Base-by-base conservation (phyloP, 768 basidiomycete species). In the Amanita inopinata region DNA sequence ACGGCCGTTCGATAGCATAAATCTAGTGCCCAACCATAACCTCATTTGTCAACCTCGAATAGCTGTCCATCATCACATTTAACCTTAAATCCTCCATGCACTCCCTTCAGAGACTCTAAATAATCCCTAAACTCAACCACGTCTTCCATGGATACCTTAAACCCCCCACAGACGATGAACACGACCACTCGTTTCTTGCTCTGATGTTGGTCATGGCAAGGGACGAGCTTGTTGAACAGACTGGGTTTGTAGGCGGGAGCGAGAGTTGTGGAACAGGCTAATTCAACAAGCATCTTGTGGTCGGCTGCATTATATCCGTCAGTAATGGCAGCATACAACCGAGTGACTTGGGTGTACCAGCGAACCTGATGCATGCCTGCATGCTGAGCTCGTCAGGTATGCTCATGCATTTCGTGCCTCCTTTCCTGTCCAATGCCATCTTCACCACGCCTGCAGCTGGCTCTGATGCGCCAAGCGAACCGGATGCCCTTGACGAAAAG, bases 261-360 rank as follows among this genome's bases (percentile, higher is more conserved):
- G 5, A 89, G 65, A 2, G 84, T 76, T 5, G 80, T 76, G 4
- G 83, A 68, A 49, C 84, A 86, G 1, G 86, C 80, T 17, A 88
- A 65, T 51, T 89, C 84, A 7, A 83, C 74, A 18, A 87, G 63
- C 43, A 78, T 62, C 57, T 83, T 84, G 53, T 88, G 84, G 46
- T 85, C 82, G 48, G 83, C 85, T 83, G 49, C 10, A 10, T n/a
- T n/a, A 43, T 14, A 35, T 43, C 30, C 22, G n/a, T 12, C 24
- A 55, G 32, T 49, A 45, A 36, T 37, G 12, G 19, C 24, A 7
- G 35, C 32, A 17, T 24, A 3, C 3, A 18, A 30, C 14, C 25
- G 36, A 41, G 17, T 34, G 8, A 5, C 23, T 38, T 15, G 5
- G n/a, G 53, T 72, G 49, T 52, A 85, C 84, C 71, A 49, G 78